Percentiles rank a stretch among this genome's conserved stretches.
These are phyloP conservation scores for Aspergillus steynii DNA, from an alignment of 495 filamentous ascomycete genomes.

Conservation along the genomic window DNA sequence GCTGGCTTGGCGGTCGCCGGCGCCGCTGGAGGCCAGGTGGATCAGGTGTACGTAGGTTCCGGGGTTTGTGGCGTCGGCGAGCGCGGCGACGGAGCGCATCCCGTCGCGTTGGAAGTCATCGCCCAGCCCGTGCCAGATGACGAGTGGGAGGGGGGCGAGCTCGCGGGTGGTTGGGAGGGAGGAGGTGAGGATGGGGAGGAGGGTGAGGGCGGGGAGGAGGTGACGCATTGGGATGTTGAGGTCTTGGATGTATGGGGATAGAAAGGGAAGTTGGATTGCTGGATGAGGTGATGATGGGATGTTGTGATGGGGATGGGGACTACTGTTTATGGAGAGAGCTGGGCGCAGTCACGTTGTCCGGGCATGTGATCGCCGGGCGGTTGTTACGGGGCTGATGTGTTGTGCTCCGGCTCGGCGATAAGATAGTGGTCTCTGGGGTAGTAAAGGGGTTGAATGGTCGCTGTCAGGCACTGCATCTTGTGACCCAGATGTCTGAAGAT, in stretches of 20 bases:
- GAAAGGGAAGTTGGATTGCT: background rate
- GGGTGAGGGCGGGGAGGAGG: constrained; percentile 16
- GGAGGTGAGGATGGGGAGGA: constrained; percentile 23
- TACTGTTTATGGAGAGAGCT: too few relatives aligned
- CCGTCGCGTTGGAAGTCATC: constrained; percentile 73
- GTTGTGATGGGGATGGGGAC: background rate
- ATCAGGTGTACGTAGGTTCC: constrained; percentile 83
- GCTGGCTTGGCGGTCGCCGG: constrained; percentile 71
- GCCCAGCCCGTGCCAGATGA: constrained; percentile 91
- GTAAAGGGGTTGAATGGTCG: too few relatives aligned
- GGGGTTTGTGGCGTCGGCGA: constrained; percentile 72
- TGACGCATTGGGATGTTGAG: constrained; percentile 14
- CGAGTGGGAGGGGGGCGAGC: constrained; percentile 67
- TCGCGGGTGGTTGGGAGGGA: constrained; percentile 17
- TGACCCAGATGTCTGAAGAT: too few relatives aligned
- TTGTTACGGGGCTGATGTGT: background rate
- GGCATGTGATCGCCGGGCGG: background rate
- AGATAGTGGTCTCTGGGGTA: background rate
- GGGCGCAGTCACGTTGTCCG: background rate
- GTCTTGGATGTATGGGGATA: background rate
- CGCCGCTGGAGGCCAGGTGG: constrained; percentile 65
- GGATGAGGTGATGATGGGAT: background rate
- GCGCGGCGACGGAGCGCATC: constrained; percentile 60
- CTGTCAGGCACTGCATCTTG: background rate
- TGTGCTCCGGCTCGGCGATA: background rate